Base-by-base conservation (phyloP, 2,329 filamentous ascomycete genomes). In the Acrodontium crateriforme region DNA sequence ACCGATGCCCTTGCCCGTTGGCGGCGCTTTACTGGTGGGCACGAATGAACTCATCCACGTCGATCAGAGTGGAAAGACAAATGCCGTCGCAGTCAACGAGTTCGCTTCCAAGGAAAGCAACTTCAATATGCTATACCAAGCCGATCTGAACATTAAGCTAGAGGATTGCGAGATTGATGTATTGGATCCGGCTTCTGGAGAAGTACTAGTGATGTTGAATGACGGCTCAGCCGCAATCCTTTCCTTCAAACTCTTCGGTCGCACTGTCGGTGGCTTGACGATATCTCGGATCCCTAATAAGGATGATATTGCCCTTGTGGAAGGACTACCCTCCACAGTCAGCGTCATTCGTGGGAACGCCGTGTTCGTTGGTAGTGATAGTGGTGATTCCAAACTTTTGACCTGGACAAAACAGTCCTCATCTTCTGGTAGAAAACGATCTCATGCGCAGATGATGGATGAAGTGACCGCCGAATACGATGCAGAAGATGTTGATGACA, bases 31-130 rank as follows among this genome's bases (percentile, higher is more conserved):
- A 10, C 66, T 98, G 10, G 60, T 95, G 12, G 91, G 89, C 16
- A 67, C 70, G 25, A 95, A 98, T 49, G 84, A 94, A 49, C 57
- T 98, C 36, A 80, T 98, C 35, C 89, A 98, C 52, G 74, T 98
- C 39, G 87, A 95, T 48, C 89, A 98, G 62, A 83, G 83, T 8
- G 89, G 89, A 16, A 94, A 92, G 53, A 71, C 84, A 9, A 93
- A 83, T 46, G 87, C 84, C 2, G 78, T 95, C 33, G 87, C 79
- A 3, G 81, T 98, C 38, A 98, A 98, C 47, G 71, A 82, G 18
- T 91, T 93, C 56, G 78, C 85, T 4, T 82, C 76, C 50, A 71
- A 80, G 36, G 71, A 73, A 38, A 93, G 87, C 2, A 71, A 78
- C 0, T 95, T 94, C 45, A 71, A 77, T 27, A 73, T 98, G 50